phyloP scores from a whole-genome alignment of 495 filamentous ascomycete species.

The Bombardia bombarda region DNA sequence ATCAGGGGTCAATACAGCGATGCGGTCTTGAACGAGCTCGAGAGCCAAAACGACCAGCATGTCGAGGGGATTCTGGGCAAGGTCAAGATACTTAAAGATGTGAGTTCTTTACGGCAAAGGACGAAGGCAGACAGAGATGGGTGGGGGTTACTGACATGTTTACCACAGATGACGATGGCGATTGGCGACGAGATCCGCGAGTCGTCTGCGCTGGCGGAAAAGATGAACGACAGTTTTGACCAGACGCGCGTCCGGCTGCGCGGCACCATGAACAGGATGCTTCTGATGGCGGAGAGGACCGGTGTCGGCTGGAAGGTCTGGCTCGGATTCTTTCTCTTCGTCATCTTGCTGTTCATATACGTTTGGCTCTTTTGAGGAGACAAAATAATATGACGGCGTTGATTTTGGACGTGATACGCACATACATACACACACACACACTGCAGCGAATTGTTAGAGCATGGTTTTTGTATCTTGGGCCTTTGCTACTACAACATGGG shows the following conservation, averaged over 20 bases:
- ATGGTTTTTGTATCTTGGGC: too few species aligned
- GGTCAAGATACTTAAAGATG: slow-evolving; percentile 86
- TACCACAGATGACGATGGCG: slow-evolving; percentile 67
- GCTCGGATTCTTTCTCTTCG: slow-evolving; percentile 75
- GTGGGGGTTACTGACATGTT: background rate
- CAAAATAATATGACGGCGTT: too few species aligned
- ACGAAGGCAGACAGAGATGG: background rate
- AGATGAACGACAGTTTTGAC: slow-evolving; percentile 90
- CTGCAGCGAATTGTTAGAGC: too few species aligned
- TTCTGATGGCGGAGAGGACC: slow-evolving; percentile 87
- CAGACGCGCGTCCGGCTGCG: slow-evolving; percentile 67
- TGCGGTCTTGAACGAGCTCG: slow-evolving; percentile 84
- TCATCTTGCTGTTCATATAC: slow-evolving; percentile 75
- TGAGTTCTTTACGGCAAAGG: slow-evolving; percentile 37
- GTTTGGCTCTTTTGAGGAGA: slow-evolving; percentile 82
- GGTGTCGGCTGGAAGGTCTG: slow-evolving; percentile 94
- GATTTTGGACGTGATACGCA: too few species aligned
- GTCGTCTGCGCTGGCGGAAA: slow-evolving; percentile 72
- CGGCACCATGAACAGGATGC: slow-evolving; percentile 95
- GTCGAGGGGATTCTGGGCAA: slow-evolving; percentile 86
- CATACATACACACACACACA: too few species aligned
- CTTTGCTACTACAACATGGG: too few species aligned
- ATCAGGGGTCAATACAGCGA: slow-evolving; percentile 87
- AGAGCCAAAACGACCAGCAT: slow-evolving; percentile 89
- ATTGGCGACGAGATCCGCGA: slow-evolving; percentile 94